Evolutionary conservation across 2,329 filamentous ascomycete species (phyloP), one percentile per base, ranked within the genome.

Genomic region (Diaporthe citri): DNA sequence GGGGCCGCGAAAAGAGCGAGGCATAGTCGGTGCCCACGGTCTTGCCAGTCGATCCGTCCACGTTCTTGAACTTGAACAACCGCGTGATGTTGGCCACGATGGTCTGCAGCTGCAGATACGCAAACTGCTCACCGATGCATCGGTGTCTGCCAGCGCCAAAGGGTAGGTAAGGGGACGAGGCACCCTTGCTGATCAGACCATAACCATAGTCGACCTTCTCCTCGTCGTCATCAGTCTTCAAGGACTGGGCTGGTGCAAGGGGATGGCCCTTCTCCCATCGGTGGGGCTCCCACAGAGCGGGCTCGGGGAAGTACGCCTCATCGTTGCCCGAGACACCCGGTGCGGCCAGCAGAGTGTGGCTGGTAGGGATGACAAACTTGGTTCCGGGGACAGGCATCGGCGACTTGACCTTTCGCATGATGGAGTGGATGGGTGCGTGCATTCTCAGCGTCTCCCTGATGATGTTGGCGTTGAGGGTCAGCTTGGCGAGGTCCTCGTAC

Each of bases 81-180:
- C 95, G 90, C 55, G 97, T 93, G 78, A 96, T 86, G 75, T 92
- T 92, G 69, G 93, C 95, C 17, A 93, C 87, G 78, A 98, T 97
- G 59, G 95, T 95, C 82, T 96, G 93, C 77, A 98, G 88, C 86
- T 98, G 96, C 74, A 97, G 89, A 82, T 97, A 97, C 79, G 96
- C 96, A 83, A 98, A 98, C 81, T 98, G 95, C 88, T 98, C 96
- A 78, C 96, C 96, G 81, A 98, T 98, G 85, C 96, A 98, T 78
- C 96, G 90, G 85, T 98, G 96, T 79, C 96, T 90, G 56, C 96
- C 96, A 41, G 96, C 96, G 75, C 96, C 96, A 82, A 98, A 98
- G 2, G 96, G 96, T 64, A 98, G 90, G 83, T 98, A 98, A 0
- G 96, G 96, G 71, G 94, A 97, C 75, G 91, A 91, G 20, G 95